phyloP scores from a whole-genome alignment of 108 stramenopile species.

The Fistulifera solaris region DNA sequence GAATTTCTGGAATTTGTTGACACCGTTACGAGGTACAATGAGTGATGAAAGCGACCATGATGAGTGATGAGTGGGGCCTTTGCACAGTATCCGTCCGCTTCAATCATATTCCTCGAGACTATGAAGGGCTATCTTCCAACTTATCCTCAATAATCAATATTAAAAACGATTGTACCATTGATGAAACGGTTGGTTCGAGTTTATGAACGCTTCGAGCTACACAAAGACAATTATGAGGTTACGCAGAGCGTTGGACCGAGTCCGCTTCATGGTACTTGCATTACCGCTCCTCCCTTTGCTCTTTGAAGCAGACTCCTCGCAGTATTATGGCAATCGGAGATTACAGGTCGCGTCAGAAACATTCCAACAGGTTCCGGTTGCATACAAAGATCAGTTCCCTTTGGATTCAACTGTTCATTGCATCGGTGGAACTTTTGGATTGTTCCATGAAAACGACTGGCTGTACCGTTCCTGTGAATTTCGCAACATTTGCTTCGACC shows the following conservation, averaged over 20 bases:
- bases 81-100: slow-evolving; percentile 8
- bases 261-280: too few relatives aligned
- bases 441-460: background rate
- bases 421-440: background rate
- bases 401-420: slow-evolving; percentile 1
- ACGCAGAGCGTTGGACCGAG: too few relatives aligned
- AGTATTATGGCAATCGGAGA: too few relatives aligned
- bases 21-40: too few relatives aligned
- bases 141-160: background rate
- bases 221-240: too few relatives aligned
- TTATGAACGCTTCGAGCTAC: too few relatives aligned
- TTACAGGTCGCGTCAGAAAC: too few relatives aligned
- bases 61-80: too few relatives aligned
- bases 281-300: too few relatives aligned
- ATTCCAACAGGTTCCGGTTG: background rate
- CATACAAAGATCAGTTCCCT: background rate
- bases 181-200: background rate
- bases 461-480: slow-evolving; percentile 1
- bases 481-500: slow-evolving; percentile 4
- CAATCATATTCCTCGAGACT: slow-evolving; percentile 5
- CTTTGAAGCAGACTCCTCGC: too few relatives aligned
- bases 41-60: too few relatives aligned
- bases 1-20: too few relatives aligned
- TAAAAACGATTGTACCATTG: background rate
- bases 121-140: background rate